A percentile compares a stretch with the other conserved stretches of the same genome.
Evolutionary conservation across 148 eudicot species (phyloP).

Genomic region (Vaccinium corymbosum): DNA sequence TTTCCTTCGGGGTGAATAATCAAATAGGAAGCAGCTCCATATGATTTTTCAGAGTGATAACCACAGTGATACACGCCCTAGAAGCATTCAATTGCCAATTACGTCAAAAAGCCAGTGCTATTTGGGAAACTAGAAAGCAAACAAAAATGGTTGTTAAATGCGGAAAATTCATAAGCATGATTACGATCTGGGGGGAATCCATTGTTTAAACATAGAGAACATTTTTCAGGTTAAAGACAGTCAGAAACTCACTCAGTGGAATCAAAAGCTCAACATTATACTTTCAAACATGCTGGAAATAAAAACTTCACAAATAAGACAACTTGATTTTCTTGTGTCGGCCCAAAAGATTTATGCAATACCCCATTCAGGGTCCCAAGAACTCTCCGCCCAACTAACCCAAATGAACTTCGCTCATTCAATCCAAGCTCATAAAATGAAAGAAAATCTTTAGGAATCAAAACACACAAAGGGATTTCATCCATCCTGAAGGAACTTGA

Average conservation of each 20-base stretch:
- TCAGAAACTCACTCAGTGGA: not conserved
- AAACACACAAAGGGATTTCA: not conserved
- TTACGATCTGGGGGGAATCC: not conserved
- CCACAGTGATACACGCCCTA: constrained; percentile 58
- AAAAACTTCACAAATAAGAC: not conserved
- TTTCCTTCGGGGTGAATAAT: constrained; percentile 45
- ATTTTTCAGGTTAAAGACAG: not conserved
- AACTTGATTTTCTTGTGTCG: not conserved
- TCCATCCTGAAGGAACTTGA: too few species aligned
- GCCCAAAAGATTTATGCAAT: not conserved
- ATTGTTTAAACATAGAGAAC: not conserved
- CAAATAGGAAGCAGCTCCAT: constrained; percentile 51
- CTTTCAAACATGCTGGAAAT: not conserved
- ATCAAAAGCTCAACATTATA: not conserved
- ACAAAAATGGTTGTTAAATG: not conserved
- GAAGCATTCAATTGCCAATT: constrained; percentile 4
- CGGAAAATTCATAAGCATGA: not conserved
- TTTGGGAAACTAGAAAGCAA: not conserved
- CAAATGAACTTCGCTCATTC: not conserved
- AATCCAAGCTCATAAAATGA: not conserved
- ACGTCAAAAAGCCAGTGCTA: not conserved
- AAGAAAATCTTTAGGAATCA: not conserved
- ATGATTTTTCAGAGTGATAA: constrained; percentile 51
- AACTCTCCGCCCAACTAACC: not conserved
- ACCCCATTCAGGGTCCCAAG: not conserved